Conservation (phyloP, 192 early-diverging fungal species). For the Backusella morwellensis region DNA sequence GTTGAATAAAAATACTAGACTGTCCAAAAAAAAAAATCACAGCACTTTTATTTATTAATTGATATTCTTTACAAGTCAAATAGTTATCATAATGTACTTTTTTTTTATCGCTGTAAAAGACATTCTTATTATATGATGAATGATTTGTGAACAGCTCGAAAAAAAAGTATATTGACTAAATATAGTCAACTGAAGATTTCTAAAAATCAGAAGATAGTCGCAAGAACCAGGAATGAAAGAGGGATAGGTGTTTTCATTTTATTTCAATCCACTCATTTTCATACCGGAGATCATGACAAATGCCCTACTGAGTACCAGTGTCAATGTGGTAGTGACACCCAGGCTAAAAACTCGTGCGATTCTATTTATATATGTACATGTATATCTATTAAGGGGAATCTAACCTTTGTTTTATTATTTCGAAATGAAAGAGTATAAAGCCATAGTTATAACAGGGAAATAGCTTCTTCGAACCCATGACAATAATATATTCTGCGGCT, state of each 20-base stretch:
- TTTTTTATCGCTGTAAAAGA: not conserved
- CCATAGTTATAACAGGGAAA: not conserved
- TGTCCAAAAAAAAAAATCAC: not conserved
- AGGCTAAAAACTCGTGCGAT: not conserved
- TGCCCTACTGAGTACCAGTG: not conserved
- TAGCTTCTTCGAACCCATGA: not conserved
- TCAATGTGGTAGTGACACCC: not conserved
- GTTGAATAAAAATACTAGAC: not conserved
- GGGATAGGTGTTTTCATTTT: not conserved
- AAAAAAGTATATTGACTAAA: not conserved
- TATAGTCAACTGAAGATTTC: not conserved
- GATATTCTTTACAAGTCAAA: not conserved
- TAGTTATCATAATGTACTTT: not conserved
- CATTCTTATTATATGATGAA: not conserved
- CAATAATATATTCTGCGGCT: not conserved
- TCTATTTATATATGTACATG: not conserved
- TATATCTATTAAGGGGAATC: not conserved
- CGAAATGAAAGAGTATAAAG: not conserved
- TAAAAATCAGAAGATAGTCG: not conserved
- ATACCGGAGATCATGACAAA: not conserved
- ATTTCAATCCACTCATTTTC: not conserved
- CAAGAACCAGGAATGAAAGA: not conserved
- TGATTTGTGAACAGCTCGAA: not conserved
- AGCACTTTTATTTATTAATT: not conserved
- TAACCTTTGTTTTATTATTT: not conserved